phyloP scores from a whole-genome alignment of 768 basidiomycete genomes.

The Daedalea quercina region DNA sequence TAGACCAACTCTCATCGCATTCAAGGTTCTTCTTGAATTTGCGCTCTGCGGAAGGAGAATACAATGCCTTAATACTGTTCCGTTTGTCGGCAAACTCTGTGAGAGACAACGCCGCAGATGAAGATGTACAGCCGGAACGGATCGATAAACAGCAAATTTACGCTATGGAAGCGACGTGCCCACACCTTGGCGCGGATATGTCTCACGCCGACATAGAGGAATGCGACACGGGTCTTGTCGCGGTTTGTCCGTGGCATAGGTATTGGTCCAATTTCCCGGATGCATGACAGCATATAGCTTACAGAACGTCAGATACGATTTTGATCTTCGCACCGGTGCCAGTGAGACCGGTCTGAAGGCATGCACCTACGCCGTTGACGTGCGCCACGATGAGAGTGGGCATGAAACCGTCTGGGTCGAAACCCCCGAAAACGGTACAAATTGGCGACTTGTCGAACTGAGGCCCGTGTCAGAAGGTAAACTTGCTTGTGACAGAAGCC shows the following conservation, averaged over 20 bases:
- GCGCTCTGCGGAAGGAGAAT: slow-evolving; percentile 49
- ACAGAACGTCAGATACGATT: slow-evolving; percentile 53
- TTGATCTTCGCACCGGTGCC: slow-evolving; percentile 60
- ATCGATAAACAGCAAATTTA: slow-evolving; percentile 41
- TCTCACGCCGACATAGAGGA: slow-evolving; percentile 77
- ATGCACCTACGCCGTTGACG: slow-evolving; percentile 58
- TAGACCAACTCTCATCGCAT: slow-evolving; percentile 41
- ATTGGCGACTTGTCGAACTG: slow-evolving; percentile 62
- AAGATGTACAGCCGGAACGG: slow-evolving; percentile 3
- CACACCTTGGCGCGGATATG: slow-evolving; percentile 75
- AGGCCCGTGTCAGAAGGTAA: slow-evolving; percentile 69
- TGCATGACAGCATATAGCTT: background rate
- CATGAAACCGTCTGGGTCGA: slow-evolving; percentile 53
- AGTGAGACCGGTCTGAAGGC: slow-evolving; percentile 65
- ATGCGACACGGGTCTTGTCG: slow-evolving; percentile 49
- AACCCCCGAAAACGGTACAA: slow-evolving; percentile 41
- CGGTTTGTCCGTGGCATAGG: slow-evolving; percentile 77
- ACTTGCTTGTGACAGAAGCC: background rate
- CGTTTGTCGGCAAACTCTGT: slow-evolving; percentile 36
- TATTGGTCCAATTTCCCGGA: slow-evolving; percentile 15
- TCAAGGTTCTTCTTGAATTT: slow-evolving; percentile 55
- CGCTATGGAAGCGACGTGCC: slow-evolving; percentile 76
- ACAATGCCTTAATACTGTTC: slow-evolving; percentile 61
- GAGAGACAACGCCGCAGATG: slow-evolving; percentile 4
- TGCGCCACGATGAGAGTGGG: slow-evolving; percentile 30